Conservation (phyloP, 768 basidiomycete genomes). For the Podaxis sp. region DNA sequence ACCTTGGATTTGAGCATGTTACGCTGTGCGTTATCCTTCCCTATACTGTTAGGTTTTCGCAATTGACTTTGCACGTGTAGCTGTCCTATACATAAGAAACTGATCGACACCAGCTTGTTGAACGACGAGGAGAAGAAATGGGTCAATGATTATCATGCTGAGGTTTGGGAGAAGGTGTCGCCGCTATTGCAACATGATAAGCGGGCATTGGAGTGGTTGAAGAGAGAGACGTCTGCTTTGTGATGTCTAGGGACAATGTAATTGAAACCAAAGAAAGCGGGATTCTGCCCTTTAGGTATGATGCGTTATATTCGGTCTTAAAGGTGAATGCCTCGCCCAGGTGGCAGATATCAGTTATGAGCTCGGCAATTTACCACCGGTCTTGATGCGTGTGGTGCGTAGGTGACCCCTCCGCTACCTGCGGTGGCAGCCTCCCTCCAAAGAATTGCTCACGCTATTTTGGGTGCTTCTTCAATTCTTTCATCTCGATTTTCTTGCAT, state of each 20-base stretch:
- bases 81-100: slow-evolving; percentile 87
- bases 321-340: too few relatives aligned
- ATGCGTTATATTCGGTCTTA: too few relatives aligned
- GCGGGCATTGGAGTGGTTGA: slow-evolving; percentile 61
- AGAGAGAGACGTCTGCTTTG: slow-evolving; percentile 51
- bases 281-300: not conserved
- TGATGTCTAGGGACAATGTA: slow-evolving; percentile 18
- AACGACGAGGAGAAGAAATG: slow-evolving; percentile 67
- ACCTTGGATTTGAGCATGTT: slow-evolving; percentile 79
- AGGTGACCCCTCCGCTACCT: too few relatives aligned
- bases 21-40: slow-evolving; percentile 63
- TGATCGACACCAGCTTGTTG: slow-evolving; percentile 66
- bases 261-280: not conserved
- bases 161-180: slow-evolving; percentile 69
- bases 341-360: too few relatives aligned
- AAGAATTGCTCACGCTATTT: too few relatives aligned
- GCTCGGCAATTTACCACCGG: too few relatives aligned
- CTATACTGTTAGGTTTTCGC: slow-evolving; percentile 3
- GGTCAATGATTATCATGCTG: slow-evolving; percentile 82
- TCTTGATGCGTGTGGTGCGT: too few relatives aligned
- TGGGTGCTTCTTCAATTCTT: too few relatives aligned
- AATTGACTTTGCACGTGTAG: slow-evolving; percentile 27
- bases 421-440: too few relatives aligned
- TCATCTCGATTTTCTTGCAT: too few relatives aligned
- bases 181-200: slow-evolving; percentile 65